Percentiles rank a stretch among this genome's conserved stretches.
Evolutionary conservation across 495 filamentous ascomycete species (phyloP).

Genomic region (Acidomyces sp.): DNA sequence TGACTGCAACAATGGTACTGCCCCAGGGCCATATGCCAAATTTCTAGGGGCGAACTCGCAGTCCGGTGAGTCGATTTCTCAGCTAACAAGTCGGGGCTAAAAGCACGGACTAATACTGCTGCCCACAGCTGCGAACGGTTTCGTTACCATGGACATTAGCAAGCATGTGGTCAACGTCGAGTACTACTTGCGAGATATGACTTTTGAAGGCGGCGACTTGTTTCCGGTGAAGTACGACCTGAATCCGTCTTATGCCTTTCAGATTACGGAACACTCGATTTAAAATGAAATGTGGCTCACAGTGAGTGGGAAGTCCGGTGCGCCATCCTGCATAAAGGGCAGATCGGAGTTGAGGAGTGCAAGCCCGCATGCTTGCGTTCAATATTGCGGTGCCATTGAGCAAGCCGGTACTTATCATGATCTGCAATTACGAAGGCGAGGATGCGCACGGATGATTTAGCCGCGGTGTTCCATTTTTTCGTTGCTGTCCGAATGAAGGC

Average conservation of each 20-base stretch:
- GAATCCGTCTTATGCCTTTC: conserved; percentile 2
- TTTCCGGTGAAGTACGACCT: conserved; percentile 1
- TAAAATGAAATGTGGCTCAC: no score
- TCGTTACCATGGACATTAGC: conserved; percentile 5
- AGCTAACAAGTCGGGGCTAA: background rate
- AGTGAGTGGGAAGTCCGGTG: no score
- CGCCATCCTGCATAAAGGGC: no score
- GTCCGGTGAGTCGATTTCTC: background rate
- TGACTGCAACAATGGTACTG: conserved; percentile 3
- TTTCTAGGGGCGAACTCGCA: conserved; percentile 1
- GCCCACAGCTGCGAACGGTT: conserved; percentile 1
- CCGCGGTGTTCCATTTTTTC: no score
- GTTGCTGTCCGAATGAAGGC: no score
- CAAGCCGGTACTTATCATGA: no score
- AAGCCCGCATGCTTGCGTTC: no score
- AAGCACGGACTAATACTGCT: background rate
- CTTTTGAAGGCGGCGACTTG: conserved; percentile 3
- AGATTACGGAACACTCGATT: conserved; percentile 1
- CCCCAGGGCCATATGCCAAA: conserved; percentile 1
- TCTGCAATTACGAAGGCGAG: no score
- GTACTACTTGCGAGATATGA: conserved; percentile 5
- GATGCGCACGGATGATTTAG: no score
- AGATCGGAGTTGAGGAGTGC: no score
- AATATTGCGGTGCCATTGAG: no score
- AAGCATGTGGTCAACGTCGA: conserved; percentile 2